Evolutionary conservation across 352 stramenopile genomes (phyloP).

Genomic region (Globisporangium cederbergense): DNA sequence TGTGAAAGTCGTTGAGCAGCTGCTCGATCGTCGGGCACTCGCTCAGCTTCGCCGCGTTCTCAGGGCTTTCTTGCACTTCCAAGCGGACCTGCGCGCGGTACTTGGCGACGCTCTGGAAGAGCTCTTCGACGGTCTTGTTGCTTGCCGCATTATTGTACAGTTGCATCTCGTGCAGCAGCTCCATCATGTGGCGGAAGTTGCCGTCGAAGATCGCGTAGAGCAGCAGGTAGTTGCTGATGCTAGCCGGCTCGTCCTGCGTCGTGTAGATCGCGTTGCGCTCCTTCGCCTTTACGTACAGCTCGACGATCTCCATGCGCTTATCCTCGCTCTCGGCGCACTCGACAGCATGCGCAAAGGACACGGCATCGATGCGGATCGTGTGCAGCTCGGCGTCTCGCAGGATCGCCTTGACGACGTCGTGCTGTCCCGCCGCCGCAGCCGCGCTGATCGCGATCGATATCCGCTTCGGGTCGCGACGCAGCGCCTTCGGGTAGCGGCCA

Average conservation of each 20-base stretch:
- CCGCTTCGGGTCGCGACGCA: conserved; percentile 46
- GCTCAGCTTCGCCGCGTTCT: conserved; percentile 23
- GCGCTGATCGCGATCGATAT: conserved; percentile 58
- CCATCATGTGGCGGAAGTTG: conserved; percentile 73
- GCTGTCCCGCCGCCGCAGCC: conserved; percentile 33
- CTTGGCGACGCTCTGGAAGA: conserved; percentile 58
- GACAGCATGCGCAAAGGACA: conserved; percentile 63
- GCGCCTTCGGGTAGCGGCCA: conserved; percentile 35
- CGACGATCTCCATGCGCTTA: conserved; percentile 44
- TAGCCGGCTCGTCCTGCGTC: conserved; percentile 42
- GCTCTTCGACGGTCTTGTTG: conserved; percentile 35
- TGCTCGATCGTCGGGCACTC: conserved; percentile 54
- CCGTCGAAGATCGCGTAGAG: conserved; percentile 60
- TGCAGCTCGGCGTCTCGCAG: conserved; percentile 39
- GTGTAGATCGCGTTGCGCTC: conserved; percentile 49
- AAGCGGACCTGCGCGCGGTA: conserved; percentile 30
- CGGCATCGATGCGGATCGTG: conserved; percentile 44
- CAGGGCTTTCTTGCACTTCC: conserved; percentile 14
- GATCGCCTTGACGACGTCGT: conserved; percentile 36
- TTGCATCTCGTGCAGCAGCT: conserved; percentile 76
- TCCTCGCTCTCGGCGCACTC: conserved; percentile 40
- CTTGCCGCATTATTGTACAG: conserved; percentile 47
- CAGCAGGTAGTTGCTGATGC: conserved; percentile 63
- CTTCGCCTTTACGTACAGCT: conserved; percentile 57
- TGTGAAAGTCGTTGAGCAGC: conserved; percentile 50